Evolutionary conservation across 163 green algal species (phyloP), one percentile per base, ranked within the genome.

Genomic region (Scenedesmus sp.): DNA sequence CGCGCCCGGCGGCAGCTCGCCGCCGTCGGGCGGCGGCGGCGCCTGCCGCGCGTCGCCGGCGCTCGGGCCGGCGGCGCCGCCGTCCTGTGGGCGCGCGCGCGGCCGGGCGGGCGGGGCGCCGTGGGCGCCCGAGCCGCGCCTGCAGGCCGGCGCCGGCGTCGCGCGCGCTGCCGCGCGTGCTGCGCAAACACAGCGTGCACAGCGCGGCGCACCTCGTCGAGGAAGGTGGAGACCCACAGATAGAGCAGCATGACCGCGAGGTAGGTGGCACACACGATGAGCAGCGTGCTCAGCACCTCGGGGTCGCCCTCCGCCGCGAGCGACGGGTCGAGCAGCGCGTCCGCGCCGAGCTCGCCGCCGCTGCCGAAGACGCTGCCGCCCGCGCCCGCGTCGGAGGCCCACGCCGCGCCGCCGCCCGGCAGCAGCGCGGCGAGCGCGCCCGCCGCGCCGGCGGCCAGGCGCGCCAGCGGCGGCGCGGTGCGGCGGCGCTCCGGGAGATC

Each of bases 161-260:
- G n/a, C n/a, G n/a, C n/a, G n/a, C n/a, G n/a, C n/a, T n/a, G n/a
- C n/a, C n/a, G n/a, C n/a, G n/a, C n/a, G n/a, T n/a, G n/a, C n/a
- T n/a, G n/a, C n/a, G n/a, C n/a, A n/a, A n/a, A n/a, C n/a, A n/a
- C n/a, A n/a, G n/a, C n/a, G n/a, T n/a, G n/a, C n/a, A n/a, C n/a
- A n/a, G n/a, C n/a, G n/a, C n/a, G n/a, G n/a, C n/a, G 20, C 42
- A 78, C 70, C 53, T 60, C 54, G 33, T 72, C 71, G 18, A 63
- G 2, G n/a, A 71, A 80, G 71, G 57, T 80, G 58, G 57, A 72
- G n/a, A 80, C 45, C 71, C 71, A 80, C 14, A 80, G 58, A 31
- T 63, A 80, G 28, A 80, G 44, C 71, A 80, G 36, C 58, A 80
- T 71, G 4, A 80, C 60, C 34, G 54, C 71, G 71, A 80, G 71